Evolutionary conservation across 352 stramenopile species (phyloP).

Genomic region (Globisporangium canariense): DNA sequence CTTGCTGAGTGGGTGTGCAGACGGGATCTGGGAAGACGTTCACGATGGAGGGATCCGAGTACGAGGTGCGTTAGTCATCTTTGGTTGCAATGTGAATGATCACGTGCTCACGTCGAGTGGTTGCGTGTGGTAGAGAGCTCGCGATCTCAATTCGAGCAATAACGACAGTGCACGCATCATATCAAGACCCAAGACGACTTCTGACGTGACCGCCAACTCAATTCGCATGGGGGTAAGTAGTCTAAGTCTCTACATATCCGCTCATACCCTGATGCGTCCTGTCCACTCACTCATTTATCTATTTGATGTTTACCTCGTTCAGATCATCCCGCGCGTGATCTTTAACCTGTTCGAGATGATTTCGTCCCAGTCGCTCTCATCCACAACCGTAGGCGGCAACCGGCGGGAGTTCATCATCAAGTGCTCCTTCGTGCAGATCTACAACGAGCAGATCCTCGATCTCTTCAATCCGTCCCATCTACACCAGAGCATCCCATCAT

Average conservation of each 20-base stretch:
- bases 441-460: conserved; percentile 88
- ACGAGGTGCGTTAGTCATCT: conserved; percentile 27
- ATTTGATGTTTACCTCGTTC: neutral
- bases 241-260: neutral
- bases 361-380: conserved; percentile 9
- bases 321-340: conserved; percentile 53
- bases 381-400: neutral
- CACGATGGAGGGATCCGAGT: conserved; percentile 61
- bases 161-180: conserved; percentile 13
- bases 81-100: neutral
- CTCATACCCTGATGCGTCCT: conserved; percentile 7
- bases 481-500: neutral
- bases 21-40: conserved; percentile 61
- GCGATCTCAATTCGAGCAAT: neutral
- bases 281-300: neutral
- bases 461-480: conserved; percentile 45
- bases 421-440: conserved; percentile 89
- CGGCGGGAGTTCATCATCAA: conserved; percentile 39
- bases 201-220: conserved; percentile 13
- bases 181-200: conserved; percentile 17
- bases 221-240: conserved; percentile 31
- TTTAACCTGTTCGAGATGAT: conserved; percentile 39
- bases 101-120: neutral
- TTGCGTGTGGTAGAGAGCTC: conserved; percentile 1
- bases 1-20: conserved; percentile 11